Evolutionary conservation across 2,329 filamentous ascomycete genomes (phyloP), one percentile per base, ranked within the genome.

Genomic region (Pyrenophora teres): DNA sequence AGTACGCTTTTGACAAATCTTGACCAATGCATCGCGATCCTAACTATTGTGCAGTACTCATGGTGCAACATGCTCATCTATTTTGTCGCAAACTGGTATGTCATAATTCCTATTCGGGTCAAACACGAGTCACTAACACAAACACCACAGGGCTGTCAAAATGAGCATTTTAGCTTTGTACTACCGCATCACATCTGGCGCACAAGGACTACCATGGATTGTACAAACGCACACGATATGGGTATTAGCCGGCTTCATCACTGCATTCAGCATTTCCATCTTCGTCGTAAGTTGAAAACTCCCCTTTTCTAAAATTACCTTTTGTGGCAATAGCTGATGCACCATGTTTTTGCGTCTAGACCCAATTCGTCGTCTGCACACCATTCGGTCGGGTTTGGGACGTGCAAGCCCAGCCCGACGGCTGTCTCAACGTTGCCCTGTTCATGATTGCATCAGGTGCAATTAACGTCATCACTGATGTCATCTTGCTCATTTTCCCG

Each of bases 101-200:
- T 19, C 19, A 21, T 27, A 36, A 25, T 18, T n/a, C n/a, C 25
- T 16, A 40, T 21, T 21, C 7, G 12, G 10, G 9, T 8, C 13
- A 23, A 4, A 23, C 10, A 8, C 9, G 30, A 41, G 10, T 13
- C 8, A 16, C 40, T 46, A 40, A 50, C 39, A 10, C 35, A 27
- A 40, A 30, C 4, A 30, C 12, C 19, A 16, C 10, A 68, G 65
- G 64, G 55, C 65, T 10, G 64, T 69, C 0, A 69, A 69, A 36
- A 66, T 69, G 64, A 68, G 65, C 49, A 67, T 68, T 10, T 43
- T 69, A 9, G 62, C 63, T 2, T 46, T 69, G 2, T 69, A 66
- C 41, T 58, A 67, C 52, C 60, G 66, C 9, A 68, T 69, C 31
- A 63, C 63, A 8, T 59, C 54, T 9, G 60, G 63, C 10, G 59